Percentiles rank a stretch among this genome's conserved stretches.
phyloP scores from a whole-genome alignment of 176 grass and related monocot genomes.

The Calamus simplicifolius region DNA sequence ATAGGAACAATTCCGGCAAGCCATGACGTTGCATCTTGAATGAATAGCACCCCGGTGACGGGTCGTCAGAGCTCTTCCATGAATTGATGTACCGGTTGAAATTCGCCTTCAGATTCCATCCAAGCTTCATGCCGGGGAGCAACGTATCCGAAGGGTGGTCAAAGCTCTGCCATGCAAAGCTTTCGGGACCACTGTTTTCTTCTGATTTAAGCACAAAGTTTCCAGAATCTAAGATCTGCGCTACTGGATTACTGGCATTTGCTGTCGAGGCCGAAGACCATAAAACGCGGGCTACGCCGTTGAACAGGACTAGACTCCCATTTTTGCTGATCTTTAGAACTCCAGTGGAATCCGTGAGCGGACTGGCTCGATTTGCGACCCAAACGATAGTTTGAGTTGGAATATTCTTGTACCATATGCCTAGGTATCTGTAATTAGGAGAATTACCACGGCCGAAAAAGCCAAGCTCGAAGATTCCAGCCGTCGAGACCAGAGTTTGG shows the following conservation, averaged over 20 bases:
- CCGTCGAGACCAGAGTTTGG: conserved; percentile 25
- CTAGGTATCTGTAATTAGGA: conserved; percentile 31
- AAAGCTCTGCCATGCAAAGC: conserved; percentile 49
- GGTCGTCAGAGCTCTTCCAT: conserved; percentile 36
- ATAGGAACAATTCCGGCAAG: conserved; percentile 16
- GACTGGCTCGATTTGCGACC: conserved; percentile 31
- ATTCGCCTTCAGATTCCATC: conserved; percentile 33
- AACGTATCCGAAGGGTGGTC: conserved; percentile 43
- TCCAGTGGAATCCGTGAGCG: conserved; percentile 11
- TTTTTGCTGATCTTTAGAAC: conserved; percentile 25
- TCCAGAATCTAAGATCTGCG: conserved; percentile 25
- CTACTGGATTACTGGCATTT: conserved; percentile 13
- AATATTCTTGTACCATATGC: conserved; percentile 48
- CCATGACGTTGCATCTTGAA: conserved; percentile 27
- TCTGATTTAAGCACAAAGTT: conserved; percentile 29
- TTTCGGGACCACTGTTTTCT: conserved; percentile 22
- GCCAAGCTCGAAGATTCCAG: conserved; percentile 48
- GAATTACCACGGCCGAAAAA: conserved; percentile 43
- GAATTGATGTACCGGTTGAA: conserved; percentile 31
- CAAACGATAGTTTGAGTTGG: conserved; percentile 32
- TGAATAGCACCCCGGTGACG: conserved; percentile 25
- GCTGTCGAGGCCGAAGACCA: conserved; percentile 32
- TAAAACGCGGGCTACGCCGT: conserved; percentile 17
- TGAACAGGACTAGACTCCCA: conserved; percentile 38
- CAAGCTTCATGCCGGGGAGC: conserved; percentile 37